Evolutionary conservation across 768 basidiomycete genomes (phyloP).

Genomic region (Leucocoprinus leucothites): DNA sequence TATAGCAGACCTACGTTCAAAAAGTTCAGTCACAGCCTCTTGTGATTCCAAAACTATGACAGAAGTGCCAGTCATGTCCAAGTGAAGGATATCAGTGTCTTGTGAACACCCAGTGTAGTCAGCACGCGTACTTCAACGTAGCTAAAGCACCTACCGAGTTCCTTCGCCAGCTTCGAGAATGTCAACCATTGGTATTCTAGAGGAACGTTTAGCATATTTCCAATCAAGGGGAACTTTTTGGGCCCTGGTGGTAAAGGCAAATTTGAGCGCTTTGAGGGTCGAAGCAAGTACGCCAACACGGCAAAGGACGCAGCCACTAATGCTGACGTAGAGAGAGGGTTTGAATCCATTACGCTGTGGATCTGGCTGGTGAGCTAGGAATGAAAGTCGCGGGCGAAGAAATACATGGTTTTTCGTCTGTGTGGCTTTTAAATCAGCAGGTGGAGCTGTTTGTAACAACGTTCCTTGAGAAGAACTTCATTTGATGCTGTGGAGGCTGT

Average conservation of each 20-base stretch:
- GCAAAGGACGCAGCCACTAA: background rate
- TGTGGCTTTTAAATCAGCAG: too few relatives aligned
- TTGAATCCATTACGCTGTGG: background rate
- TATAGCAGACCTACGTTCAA: conserved; percentile 41
- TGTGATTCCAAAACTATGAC: conserved; percentile 29
- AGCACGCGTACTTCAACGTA: background rate
- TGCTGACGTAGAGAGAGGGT: background rate
- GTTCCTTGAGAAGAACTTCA: too few relatives aligned
- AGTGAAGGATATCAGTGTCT: conserved; percentile 7
- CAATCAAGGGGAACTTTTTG: conserved; percentile 37
- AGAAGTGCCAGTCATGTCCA: conserved; percentile 4
- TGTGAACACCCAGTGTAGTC: background rate
- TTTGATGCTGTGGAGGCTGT: too few relatives aligned
- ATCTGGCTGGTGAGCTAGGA: too few relatives aligned
- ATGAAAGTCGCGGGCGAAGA: too few relatives aligned
- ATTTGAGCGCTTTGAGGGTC: conserved; percentile 12
- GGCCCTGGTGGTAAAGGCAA: conserved; percentile 38
- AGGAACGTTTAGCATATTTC: conserved; percentile 42
- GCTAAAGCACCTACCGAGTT: conserved; percentile 28
- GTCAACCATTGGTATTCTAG: conserved; percentile 36
- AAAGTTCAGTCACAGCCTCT: conserved; percentile 34
- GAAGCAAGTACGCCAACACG: background rate
- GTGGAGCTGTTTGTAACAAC: too few relatives aligned
- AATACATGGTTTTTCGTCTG: too few relatives aligned
- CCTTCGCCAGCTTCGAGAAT: conserved; percentile 36